Percentiles rank a stretch among this genome's conserved stretches.
Evolutionary conservation across 2,329 filamentous ascomycete species (phyloP).

Genomic region (Teratosphaeria gauchensis): DNA sequence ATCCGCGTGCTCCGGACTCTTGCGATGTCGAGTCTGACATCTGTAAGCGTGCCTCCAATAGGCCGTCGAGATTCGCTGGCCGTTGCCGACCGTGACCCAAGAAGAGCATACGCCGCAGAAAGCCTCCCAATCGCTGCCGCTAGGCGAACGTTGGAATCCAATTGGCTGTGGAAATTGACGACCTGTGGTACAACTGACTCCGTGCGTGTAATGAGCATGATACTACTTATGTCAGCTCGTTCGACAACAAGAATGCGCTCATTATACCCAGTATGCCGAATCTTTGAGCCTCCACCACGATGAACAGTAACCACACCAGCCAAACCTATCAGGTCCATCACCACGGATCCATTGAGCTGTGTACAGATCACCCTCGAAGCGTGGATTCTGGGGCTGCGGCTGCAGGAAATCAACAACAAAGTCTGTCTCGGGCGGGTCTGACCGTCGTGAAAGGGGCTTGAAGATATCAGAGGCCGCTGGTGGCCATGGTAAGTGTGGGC

Average conservation of each 20-base stretch:
- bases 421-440: not conserved
- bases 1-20: slow-evolving; percentile 1
- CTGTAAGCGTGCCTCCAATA: slow-evolving; percentile 89
- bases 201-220: slow-evolving; percentile 56
- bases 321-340: slow-evolving; percentile 77
- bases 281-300: slow-evolving; percentile 85
- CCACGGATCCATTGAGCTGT: slow-evolving; percentile 77
- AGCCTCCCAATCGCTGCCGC: slow-evolving; percentile 73
- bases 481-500: not conserved
- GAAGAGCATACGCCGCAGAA: slow-evolving; percentile 69
- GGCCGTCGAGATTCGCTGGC: slow-evolving; percentile 85
- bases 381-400: slow-evolving; percentile 19
- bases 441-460: not conserved
- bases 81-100: slow-evolving; percentile 72
- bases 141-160: slow-evolving; percentile 66
- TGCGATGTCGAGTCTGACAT: slow-evolving; percentile 19
- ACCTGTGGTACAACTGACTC: slow-evolving; percentile 73
- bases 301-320: slow-evolving; percentile 85
- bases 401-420: not conserved
- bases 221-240: slow-evolving; percentile 2
- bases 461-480: not conserved
- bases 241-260: not conserved
- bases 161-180: slow-evolving; percentile 69
- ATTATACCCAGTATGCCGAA: slow-evolving; percentile 63
- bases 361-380: slow-evolving; percentile 74